Evolutionary conservation across 2,329 filamentous ascomycete genomes (phyloP), one percentile per base, ranked within the genome.

Genomic region (Calonectria hawksworthii): DNA sequence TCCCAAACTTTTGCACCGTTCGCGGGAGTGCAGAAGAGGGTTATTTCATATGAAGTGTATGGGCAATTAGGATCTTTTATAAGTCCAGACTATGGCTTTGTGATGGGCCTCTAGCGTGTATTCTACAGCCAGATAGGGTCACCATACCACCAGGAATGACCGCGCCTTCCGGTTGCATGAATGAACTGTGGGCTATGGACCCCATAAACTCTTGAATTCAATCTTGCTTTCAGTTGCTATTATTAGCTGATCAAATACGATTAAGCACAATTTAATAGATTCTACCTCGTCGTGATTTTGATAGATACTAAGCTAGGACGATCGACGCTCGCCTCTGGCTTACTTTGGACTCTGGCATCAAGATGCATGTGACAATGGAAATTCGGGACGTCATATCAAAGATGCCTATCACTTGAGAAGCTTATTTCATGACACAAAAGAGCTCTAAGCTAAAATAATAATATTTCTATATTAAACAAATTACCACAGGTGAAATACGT

Each of bases 401-500:
- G 16, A 47, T 23, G 3, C 3, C 8, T 13, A 23, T 47, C 21
- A 23, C 9, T n/a, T 5, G 3, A 23, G 21, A 6, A 10, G 9
- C 44, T 23, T 13, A 13, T 47, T 44, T 47, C 13, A 10, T 18
- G 9, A 23, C n/a, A 47, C 0, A 5, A 0, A 47, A 47, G 0
- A 13, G 23, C 9, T 13, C 9, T 23, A 11, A 13, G 41, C 18
- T 2, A 47, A 23, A 23, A 0, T 23, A 23, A 47, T 5, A 23
- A 2, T n/a, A 11, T 47, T 23, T 4, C 11, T 18, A 23, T 34
- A 9, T 36, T 34, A 9, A 9, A 44, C 21, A 47, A 13, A 47
- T 72, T 51, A 80, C 79, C 79, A 80, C 21, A 80, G 14, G 6
- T 41, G 38, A 14, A 75, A 80, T 0, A 79, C 73, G 0, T 72